A percentile compares a stretch with the other conserved stretches of the same genome.
phyloP scores from a whole-genome alignment of 2,329 filamentous ascomycete species.

The Dothideomycetes sp. region DNA sequence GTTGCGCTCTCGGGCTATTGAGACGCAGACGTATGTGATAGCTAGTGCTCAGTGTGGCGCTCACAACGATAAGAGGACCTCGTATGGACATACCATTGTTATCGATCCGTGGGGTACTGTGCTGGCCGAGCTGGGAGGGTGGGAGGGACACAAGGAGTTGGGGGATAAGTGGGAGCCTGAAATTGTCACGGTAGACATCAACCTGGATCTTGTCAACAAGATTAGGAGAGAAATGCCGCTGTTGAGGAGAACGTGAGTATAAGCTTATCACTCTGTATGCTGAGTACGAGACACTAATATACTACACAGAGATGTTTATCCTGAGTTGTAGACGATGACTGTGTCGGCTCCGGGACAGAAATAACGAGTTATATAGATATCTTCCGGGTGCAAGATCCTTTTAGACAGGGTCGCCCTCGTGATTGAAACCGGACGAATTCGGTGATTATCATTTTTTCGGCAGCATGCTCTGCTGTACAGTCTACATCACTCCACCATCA shows the following conservation, averaged over 20 bases:
- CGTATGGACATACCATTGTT: slow-evolving; percentile 79
- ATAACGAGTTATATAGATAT: too few relatives aligned
- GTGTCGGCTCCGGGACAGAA: too few relatives aligned
- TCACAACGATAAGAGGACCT: slow-evolving; percentile 65
- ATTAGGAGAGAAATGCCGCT: slow-evolving; percentile 26
- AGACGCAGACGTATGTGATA: slow-evolving; percentile 78
- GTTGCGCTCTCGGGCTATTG: slow-evolving; percentile 70
- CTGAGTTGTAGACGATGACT: slow-evolving; percentile 12
- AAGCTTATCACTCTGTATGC: background rate
- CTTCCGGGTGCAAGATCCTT: too few relatives aligned
- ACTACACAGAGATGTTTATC: slow-evolving; percentile 10
- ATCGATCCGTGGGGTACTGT: slow-evolving; percentile 80
- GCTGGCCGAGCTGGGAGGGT: slow-evolving; percentile 51
- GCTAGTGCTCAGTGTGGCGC: slow-evolving; percentile 71
- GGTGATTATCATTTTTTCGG: too few relatives aligned
- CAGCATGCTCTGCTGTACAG: too few relatives aligned
- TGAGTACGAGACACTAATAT: background rate
- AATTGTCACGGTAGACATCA: slow-evolving; percentile 28
- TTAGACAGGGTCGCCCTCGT: too few relatives aligned
- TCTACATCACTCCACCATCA: too few relatives aligned
- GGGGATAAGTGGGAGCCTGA: slow-evolving; percentile 26
- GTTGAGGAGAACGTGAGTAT: slow-evolving; percentile 23
- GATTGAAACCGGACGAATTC: too few relatives aligned
- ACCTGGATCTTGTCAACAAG: slow-evolving; percentile 25
- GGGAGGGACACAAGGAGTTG: slow-evolving; percentile 25